Evolutionary conservation across 2,329 filamentous ascomycete genomes (phyloP), one percentile per base, ranked within the genome.

Genomic region (Fusarium chuoi): DNA sequence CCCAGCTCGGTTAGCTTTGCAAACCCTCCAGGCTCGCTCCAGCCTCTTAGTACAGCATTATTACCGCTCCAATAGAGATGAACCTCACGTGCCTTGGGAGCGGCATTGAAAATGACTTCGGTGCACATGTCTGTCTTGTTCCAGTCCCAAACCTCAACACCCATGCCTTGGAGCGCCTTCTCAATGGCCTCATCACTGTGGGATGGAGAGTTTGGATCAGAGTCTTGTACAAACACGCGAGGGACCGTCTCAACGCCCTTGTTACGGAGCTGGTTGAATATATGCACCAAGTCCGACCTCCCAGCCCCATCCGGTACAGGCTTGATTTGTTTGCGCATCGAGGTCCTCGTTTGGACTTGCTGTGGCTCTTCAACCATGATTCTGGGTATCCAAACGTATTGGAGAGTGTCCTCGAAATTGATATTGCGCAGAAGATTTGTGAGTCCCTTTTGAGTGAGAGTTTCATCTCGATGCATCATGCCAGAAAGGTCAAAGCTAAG

Each of bases 101-200:
- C 54, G 8, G 35, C 67, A 11, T 41, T 55, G 39, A 26, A 28
- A 5, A 68, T 68, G 17, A 59, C 58, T 7, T 70, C 58, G 5
- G 63, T 62, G 24, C 67, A 70, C 41, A 70, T 24, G 42, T 70
- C 67, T 13, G 42, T 33, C 58, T 62, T 70, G 12, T 68, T 62
- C 67, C 63, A 70, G 5, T 70, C 41, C 63, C 63, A 67, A 12
- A 70, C 41, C 33, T 68, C 58, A 6, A 70, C 58, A 1, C 55
- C 36, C 42, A 58, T 56, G 1, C 13, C 33, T 33, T 57, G 42
- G 1, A 70, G 33, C 11, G 63, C 58, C 15, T 67, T 59, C 28
- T 67, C 46, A 13, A 70, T 67, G 6, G 67, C 67, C 18, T 67
- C 63, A 11, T 70, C 64, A 22, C 63, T 70, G 18, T 68, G 67